A percentile compares a stretch with the other conserved stretches of the same genome.
phyloP scores from a whole-genome alignment of 345 rosid genomes.

The Pseudoturritis turrita region DNA sequence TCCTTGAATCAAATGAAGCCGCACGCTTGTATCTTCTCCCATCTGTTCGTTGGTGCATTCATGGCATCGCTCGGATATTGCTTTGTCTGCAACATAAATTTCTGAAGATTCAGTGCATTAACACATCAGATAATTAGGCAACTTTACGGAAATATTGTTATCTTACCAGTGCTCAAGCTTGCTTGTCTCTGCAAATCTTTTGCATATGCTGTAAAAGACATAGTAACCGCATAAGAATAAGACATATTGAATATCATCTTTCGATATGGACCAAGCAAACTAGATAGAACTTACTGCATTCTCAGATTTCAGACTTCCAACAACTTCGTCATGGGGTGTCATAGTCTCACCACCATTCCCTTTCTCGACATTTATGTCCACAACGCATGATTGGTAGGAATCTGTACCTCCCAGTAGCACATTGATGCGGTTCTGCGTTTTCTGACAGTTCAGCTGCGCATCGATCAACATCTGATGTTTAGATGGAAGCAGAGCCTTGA shows the following conservation, averaged over 20 bases:
- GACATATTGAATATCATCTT: no score
- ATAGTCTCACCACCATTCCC: constrained; percentile 37
- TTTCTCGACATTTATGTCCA: constrained; percentile 61
- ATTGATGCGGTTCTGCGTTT: constrained; percentile 51
- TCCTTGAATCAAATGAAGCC: constrained; percentile 82
- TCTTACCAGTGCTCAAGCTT: constrained; percentile 61
- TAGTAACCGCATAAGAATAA: neutral
- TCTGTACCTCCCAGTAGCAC: constrained; percentile 53
- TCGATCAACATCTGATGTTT: constrained; percentile 52
- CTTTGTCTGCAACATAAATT: constrained; percentile 47
- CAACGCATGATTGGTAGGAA: constrained; percentile 55
- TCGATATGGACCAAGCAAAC: neutral
- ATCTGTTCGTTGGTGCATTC: constrained; percentile 69
- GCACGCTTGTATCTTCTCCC: constrained; percentile 89
- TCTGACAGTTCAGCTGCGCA: constrained; percentile 42
- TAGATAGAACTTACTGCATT: constrained; percentile 39
- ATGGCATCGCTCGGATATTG: constrained; percentile 49
- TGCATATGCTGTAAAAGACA: constrained; percentile 48
- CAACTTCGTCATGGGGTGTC: constrained; percentile 40
- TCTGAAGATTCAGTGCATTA: neutral
- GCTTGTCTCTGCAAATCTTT: constrained; percentile 79
- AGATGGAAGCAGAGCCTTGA: constrained; percentile 59
- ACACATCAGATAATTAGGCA: neutral
- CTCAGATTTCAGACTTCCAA: constrained; percentile 45
- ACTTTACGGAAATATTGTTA: constrained; percentile 17